Conservation (phyloP, 129 eudicot species). For the Flaveria trinervia region DNA sequence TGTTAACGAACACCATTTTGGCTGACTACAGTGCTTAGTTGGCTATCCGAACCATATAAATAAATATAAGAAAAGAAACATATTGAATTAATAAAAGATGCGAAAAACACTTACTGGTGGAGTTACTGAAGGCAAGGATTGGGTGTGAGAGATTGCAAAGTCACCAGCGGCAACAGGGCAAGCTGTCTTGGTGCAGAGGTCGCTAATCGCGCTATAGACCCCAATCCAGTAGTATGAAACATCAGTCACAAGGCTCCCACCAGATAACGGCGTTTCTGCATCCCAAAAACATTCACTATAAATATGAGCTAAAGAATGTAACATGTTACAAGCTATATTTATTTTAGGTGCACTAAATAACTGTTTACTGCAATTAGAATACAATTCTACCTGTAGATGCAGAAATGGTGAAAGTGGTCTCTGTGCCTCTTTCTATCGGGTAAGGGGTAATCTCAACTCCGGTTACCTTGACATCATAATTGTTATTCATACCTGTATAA, state of each 20-base stretch:
- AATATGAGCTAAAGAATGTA: neutral
- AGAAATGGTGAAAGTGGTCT: conserved; percentile 62
- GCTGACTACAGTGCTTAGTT: conserved; percentile 3
- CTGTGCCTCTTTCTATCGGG: conserved; percentile 51
- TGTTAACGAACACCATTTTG: neutral
- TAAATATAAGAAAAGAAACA: neutral
- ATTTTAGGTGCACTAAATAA: neutral
- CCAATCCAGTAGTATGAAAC: conserved; percentile 57
- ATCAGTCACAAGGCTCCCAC: conserved; percentile 69
- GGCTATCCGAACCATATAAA: neutral
- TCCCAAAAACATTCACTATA: conserved; percentile 4
- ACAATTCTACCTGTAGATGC: conserved; percentile 58
- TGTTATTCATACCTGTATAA: conserved; percentile 51
- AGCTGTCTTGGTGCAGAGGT: conserved; percentile 69
- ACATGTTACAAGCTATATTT: neutral
- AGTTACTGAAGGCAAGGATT: conserved; percentile 74
- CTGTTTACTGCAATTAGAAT: neutral
- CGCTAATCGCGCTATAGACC: conserved; percentile 61
- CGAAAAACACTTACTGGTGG: conserved; percentile 79
- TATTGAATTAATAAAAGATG: neutral
- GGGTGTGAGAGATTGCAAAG: conserved; percentile 78
- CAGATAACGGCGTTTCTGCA: conserved; percentile 67
- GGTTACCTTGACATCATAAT: conserved; percentile 54
- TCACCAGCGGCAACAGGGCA: conserved; percentile 79
- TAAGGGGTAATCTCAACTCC: conserved; percentile 63